A percentile compares a stretch with the other conserved stretches of the same genome.
These are phyloP conservation scores for Penicillium malachiteum DNA, from an alignment of 495 filamentous ascomycete genomes.

Conservation along the genomic window DNA sequence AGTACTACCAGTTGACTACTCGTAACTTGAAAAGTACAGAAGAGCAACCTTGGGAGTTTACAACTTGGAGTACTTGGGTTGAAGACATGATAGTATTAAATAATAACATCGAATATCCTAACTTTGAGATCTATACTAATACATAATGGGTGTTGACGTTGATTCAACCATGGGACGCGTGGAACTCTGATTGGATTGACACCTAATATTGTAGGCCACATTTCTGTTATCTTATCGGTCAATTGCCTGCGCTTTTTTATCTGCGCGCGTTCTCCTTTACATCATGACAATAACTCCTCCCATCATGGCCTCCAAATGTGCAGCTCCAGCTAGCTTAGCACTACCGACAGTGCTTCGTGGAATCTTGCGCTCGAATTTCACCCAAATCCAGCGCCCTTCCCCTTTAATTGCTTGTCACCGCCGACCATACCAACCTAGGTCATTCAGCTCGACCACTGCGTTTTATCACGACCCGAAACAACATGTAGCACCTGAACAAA, in stretches of 20 bases:
- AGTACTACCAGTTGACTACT: too few relatives aligned
- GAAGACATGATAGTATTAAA: too few relatives aligned
- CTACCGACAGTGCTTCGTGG: conserved; percentile 23
- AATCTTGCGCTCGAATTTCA: conserved; percentile 25
- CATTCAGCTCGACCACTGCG: conserved; percentile 12
- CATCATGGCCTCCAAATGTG: conserved; percentile 16
- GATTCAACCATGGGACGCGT: background rate
- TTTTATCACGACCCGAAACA: conserved; percentile 1
- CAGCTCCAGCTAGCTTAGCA: conserved; percentile 23
- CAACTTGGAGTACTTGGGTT: too few relatives aligned
- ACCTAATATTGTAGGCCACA: background rate
- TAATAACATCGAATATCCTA: too few relatives aligned
- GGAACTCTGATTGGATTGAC: background rate
- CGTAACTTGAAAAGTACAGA: too few relatives aligned
- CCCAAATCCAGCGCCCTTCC: conserved; percentile 5
- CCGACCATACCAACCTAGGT: conserved; percentile 7
- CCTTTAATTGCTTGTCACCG: background rate
- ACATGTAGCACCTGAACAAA: background rate
- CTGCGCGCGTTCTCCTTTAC: background rate
- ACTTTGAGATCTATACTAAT: too few relatives aligned
- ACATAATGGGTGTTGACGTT: too few relatives aligned
- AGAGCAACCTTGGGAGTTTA: too few relatives aligned
- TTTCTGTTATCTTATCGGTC: background rate
- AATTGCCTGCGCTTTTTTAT: background rate
- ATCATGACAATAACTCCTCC: background rate